Base-by-base conservation (phyloP, 1,139 yeast species). In the Candida anutae region DNA sequence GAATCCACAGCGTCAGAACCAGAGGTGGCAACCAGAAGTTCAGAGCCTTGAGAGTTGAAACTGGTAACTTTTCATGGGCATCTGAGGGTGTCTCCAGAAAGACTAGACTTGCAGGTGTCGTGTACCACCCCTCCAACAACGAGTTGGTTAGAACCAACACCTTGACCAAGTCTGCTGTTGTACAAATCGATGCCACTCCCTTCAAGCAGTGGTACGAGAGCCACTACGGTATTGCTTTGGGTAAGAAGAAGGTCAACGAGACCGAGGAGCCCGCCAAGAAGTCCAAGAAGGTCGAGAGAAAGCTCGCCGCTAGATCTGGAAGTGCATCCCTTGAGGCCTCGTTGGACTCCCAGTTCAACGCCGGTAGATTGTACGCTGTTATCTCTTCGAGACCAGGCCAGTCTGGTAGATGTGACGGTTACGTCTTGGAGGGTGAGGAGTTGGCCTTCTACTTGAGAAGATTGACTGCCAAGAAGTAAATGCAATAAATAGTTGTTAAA, bases 341-440 rank as follows among this genome's bases (percentile, higher is more conserved):
- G 58, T 90, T 90, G 53, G 93, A 87, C 62, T 62, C 88, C 55
- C 98, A 90, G 77, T 90, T 90, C 80, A 79, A 80, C 68, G 87
- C 97, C 52, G 97, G 97, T 79, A 87, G 93, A 75, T 81, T 90
- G 60, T 90, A 90, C 77, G 98, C 98, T 68, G 80, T 78, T 67
- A 87, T 90, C 63, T 87, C 98, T 53, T 90, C 98, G 39, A 88
- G 99, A 80, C 99, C 99, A 68, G 99, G 99, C 71, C 99, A 90
- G 80, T 82, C 95, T 51, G 99, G 99, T 73, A 93, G 99, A 77
- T 81, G 90, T 74, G 98, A 93, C 69, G 99, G 99, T 73, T 90
- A 93, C 94, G 81, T 90, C 73, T 84, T 93, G 69, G 99, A 90
- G 78, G 98, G 98, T 74, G 99, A 93, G 69, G 98, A 90, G 77